A percentile compares a stretch with the other conserved stretches of the same genome.
These are phyloP conservation scores for Lathyrus tuberosus DNA, from an alignment of 306 rosid genomes.

Conservation along the genomic window DNA sequence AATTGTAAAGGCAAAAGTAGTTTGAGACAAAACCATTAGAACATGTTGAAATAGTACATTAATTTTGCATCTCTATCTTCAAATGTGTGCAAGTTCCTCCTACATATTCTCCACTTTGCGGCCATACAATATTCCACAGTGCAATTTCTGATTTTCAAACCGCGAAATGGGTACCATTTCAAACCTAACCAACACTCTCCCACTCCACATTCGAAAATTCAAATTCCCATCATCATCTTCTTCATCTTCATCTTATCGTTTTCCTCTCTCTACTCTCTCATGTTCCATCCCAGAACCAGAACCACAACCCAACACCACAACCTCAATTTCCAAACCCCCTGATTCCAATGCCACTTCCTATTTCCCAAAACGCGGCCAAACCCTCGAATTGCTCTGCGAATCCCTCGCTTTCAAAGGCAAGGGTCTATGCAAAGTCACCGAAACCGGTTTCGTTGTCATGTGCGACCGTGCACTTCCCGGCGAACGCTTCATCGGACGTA, in stretches of 20 bases:
- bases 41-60: no score
- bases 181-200: conserved; percentile 50
- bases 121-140: no score
- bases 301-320: conserved; percentile 26
- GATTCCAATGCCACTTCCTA: conserved; percentile 38
- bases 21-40: no score
- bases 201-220: conserved; percentile 53
- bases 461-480: conserved; percentile 96
- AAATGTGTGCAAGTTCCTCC: no score
- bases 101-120: no score
- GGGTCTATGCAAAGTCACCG: conserved; percentile 81
- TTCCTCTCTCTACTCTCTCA: conserved; percentile 41
- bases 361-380: conserved; percentile 91
- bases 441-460: conserved; percentile 82
- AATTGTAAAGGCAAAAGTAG: no score
- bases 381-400: conserved; percentile 79
- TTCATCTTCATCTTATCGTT: conserved; percentile 38
- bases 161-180: conserved; percentile 65
- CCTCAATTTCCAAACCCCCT: conserved; percentile 19
- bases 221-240: conserved; percentile 43
- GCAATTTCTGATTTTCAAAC: neutral
- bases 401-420: conserved; percentile 88
- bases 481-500: conserved; percentile 86
- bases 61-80: no score
- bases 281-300: conserved; percentile 38